Evolutionary conservation across 192 early-diverging fungal genomes (phyloP).

Genomic region (Mortierella antarctica): DNA sequence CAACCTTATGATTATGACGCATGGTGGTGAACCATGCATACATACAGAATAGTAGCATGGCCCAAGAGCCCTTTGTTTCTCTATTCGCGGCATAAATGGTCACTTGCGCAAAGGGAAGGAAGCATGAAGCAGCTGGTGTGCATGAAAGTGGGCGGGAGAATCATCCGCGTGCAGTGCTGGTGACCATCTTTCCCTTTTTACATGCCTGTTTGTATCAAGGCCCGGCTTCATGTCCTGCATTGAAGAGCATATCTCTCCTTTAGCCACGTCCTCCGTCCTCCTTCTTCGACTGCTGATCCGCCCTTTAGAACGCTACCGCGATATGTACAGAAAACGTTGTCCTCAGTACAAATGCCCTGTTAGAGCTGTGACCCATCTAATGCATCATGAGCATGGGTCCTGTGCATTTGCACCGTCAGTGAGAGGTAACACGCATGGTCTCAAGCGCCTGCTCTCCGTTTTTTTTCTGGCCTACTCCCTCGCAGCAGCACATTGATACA

Average conservation of each 20-base stretch:
- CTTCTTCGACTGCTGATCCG: not conserved
- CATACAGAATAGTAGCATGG: not conserved
- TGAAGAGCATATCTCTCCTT: not conserved
- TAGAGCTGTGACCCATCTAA: too few species aligned
- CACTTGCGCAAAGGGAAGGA: not conserved
- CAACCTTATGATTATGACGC: too few species aligned
- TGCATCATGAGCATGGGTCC: too few species aligned
- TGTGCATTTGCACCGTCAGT: too few species aligned
- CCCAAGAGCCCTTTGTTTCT: not conserved
- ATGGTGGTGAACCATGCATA: not conserved
- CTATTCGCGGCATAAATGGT: not conserved
- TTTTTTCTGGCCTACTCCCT: too few species aligned
- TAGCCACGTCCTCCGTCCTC: not conserved
- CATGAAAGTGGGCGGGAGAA: constrained; percentile 14
- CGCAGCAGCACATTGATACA: too few species aligned
- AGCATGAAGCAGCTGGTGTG: not conserved
- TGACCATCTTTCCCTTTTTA: constrained; percentile 5
- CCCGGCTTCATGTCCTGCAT: too few species aligned
- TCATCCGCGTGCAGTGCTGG: constrained; percentile 10
- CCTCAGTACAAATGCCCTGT: too few species aligned
- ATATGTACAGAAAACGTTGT: too few species aligned
- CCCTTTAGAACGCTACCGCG: too few species aligned
- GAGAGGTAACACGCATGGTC: too few species aligned
- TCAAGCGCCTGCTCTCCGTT: too few species aligned
- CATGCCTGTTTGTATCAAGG: not conserved